These are phyloP conservation scores for Rubia yunnanensis DNA, from an alignment of 257 asterid species.

Conservation along the genomic window DNA sequence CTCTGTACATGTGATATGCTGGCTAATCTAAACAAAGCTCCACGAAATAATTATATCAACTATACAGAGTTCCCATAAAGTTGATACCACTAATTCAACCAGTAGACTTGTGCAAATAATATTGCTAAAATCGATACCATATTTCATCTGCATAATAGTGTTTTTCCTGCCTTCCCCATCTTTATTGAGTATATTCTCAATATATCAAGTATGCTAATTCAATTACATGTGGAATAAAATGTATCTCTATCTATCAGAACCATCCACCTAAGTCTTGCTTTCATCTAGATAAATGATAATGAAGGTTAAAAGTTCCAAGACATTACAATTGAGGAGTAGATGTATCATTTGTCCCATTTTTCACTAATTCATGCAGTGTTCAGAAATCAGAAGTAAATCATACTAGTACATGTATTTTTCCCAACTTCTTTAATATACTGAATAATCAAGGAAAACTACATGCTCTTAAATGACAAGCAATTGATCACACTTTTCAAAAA, in stretches of 20 bases:
- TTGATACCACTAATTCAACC: neutral
- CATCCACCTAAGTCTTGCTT: neutral
- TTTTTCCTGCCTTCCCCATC: neutral
- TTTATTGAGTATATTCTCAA: neutral
- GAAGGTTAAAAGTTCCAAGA: neutral
- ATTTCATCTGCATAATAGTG: neutral
- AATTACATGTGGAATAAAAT: neutral
- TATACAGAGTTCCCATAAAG: neutral
- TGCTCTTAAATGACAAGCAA: neutral
- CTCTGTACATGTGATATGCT: neutral
- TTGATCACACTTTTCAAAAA: neutral
- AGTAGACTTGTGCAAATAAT: neutral
- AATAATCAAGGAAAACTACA: neutral
- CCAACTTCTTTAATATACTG: constrained; percentile 3
- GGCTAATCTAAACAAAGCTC: too few relatives aligned
- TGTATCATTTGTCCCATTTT: neutral
- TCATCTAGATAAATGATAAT: too few relatives aligned
- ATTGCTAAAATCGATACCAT: neutral
- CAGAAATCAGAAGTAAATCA: neutral
- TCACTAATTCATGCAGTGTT: neutral
- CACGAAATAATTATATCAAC: neutral
- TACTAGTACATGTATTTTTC: neutral
- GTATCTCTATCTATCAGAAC: neutral
- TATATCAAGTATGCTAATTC: neutral
- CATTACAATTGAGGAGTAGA: neutral